Conservation (phyloP, 495 filamentous ascomycete species). For the Sordaria brevicollis region DNA sequence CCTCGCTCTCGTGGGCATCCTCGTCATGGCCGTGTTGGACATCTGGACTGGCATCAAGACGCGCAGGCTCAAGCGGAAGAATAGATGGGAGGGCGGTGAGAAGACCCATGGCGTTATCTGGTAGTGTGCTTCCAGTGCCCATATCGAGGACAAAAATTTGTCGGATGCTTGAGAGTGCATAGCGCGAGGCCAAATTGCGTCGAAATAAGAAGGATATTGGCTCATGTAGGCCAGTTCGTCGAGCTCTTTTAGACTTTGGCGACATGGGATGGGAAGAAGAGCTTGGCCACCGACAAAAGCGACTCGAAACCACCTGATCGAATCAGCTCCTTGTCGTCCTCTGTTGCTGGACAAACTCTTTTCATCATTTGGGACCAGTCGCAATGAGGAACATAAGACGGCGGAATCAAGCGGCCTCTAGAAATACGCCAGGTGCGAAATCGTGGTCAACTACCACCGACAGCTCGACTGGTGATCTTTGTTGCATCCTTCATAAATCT, state of each 20-base stretch:
- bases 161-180: not conserved
- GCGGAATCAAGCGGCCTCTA: not conserved
- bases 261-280: not conserved
- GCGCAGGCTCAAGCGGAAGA: slow-evolving; percentile 9
- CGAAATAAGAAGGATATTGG: not conserved
- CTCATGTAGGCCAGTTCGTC: not conserved
- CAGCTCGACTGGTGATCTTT: not conserved
- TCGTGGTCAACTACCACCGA: not conserved
- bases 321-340: no score
- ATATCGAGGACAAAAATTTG: not conserved
- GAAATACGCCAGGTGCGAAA: not conserved
- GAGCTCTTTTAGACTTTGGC: no score
- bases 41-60: slow-evolving; percentile 7
- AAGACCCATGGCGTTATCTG: slow-evolving; percentile 22
- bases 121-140: not conserved
- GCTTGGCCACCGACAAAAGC: no score
- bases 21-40: slow-evolving; percentile 12
- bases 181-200: not conserved
- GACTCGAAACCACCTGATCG: not conserved
- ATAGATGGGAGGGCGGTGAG: slow-evolving; percentile 1
- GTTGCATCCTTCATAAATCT: not conserved
- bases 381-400: not conserved
- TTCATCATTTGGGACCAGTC: not conserved
- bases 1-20: slow-evolving; percentile 1
- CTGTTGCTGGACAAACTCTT: not conserved